Conservation (phyloP, 768 basidiomycete genomes). For the Amanita rimosa region DNA sequence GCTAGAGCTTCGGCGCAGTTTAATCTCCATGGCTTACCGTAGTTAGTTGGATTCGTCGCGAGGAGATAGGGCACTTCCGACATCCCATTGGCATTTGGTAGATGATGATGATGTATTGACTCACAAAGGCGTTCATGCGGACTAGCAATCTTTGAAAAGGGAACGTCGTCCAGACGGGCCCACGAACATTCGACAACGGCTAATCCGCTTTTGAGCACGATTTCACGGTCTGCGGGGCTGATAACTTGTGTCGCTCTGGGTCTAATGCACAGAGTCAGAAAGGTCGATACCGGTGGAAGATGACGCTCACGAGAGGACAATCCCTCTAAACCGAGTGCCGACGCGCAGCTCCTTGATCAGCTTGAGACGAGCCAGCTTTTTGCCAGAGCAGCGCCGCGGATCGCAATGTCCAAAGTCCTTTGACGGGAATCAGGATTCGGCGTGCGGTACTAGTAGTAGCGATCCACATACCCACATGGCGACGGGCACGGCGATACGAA, state of each 20-base stretch:
- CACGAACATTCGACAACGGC: constrained; percentile 99
- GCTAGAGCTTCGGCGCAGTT: constrained; percentile 95
- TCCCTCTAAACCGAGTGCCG: constrained; percentile 78
- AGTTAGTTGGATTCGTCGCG: constrained; percentile 95
- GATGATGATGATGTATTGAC: constrained; percentile 15
- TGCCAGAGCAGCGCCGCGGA: constrained; percentile 71
- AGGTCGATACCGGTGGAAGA: not conserved
- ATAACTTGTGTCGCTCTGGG: constrained; percentile 76
- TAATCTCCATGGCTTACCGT: constrained; percentile 92
- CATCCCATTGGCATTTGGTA: not conserved
- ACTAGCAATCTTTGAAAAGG: constrained; percentile 87
- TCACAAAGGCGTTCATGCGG: constrained; percentile 84
- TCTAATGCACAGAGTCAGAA: constrained; percentile 26
- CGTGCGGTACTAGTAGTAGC: constrained; percentile 8
- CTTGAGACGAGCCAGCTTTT: constrained; percentile 79
- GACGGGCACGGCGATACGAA: constrained; percentile 57
- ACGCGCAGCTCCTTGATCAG: constrained; percentile 77
- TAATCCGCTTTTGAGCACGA: constrained; percentile 62
- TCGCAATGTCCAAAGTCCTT: constrained; percentile 99
- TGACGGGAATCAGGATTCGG: not conserved
- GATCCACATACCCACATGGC: constrained; percentile 95
- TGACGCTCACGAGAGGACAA: constrained; percentile 81
- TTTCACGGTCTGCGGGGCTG: constrained; percentile 75
- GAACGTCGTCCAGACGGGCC: constrained; percentile 92
- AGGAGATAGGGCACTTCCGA: constrained; percentile 82